Percentiles rank a stretch among this genome's conserved stretches.
Evolutionary conservation across 176 grass and related monocot species (phyloP).

Genomic region (Ensete glaucum): DNA sequence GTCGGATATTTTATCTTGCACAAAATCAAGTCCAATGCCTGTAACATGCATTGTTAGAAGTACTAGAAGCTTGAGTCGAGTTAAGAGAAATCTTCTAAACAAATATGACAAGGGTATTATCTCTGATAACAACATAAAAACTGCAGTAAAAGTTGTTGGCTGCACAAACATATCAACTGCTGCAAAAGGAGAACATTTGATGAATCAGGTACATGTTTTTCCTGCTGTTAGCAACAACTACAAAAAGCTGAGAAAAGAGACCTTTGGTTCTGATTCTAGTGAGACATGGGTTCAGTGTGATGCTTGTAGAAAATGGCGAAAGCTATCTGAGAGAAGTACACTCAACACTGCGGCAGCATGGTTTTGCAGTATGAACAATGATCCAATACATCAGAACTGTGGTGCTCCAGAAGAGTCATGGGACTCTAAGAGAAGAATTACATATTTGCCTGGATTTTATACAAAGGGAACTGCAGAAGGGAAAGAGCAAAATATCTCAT

Average conservation of each 20-base stretch:
- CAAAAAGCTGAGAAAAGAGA: conserved; percentile 38
- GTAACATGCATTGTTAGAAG: conserved; percentile 34
- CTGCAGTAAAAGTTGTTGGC: not conserved
- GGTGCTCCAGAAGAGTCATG: conserved; percentile 48
- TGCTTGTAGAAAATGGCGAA: conserved; percentile 89
- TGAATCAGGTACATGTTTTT: conserved; percentile 1
- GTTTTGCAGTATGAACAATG: conserved; percentile 96
- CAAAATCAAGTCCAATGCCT: conserved; percentile 15
- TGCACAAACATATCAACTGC: conserved; percentile 1
- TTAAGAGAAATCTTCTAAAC: conserved; percentile 56
- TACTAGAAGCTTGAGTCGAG: conserved; percentile 31
- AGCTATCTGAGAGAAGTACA: conserved; percentile 35
- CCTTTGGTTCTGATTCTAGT: conserved; percentile 25
- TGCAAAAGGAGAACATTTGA: conserved; percentile 4
- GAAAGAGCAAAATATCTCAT: conserved; percentile 64
- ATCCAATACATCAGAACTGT: conserved; percentile 52
- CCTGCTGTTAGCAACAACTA: conserved; percentile 23
- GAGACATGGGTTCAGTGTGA: conserved; percentile 95
- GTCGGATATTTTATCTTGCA: conserved; percentile 14
- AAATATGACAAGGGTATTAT: conserved; percentile 27
- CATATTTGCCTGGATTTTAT: conserved; percentile 85
- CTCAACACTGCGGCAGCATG: conserved; percentile 55
- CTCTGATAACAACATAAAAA: conserved; percentile 14
- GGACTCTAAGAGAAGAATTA: conserved; percentile 50
- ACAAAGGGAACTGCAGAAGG: conserved; percentile 49